Base-by-base conservation (phyloP, 2,329 filamentous ascomycete genomes). In the Pseudogymnoascus sp. region DNA sequence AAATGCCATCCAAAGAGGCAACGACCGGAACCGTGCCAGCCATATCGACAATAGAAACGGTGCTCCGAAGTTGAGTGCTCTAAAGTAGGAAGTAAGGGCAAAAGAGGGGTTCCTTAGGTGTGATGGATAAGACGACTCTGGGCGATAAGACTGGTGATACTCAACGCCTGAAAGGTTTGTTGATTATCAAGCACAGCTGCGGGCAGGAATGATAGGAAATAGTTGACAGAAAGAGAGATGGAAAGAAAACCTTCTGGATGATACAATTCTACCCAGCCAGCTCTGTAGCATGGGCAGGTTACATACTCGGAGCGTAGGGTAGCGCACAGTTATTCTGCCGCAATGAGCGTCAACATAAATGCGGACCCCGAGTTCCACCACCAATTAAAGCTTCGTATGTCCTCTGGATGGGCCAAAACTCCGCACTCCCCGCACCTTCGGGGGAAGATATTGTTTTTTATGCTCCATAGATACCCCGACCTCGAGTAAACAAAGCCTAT, bases 1-100 rank as follows among this genome's bases (percentile, higher is more conserved):
- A 98, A 72, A 97, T 91, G 74, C 93, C 89, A 69, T 85, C 80
- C 70, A 97, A 81, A 28, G 89, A 87, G 68, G 82, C 83, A 63
- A 90, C 89, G 67, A 89, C 84, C 65, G 93, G 93, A 61, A 96
- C 91, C 12, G 78, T 72, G 60, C 78, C 78, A 35, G 82, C 78
- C 84, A 87, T 84, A 41, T 41, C 24, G 59, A 60, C 10, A 38
- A n/a, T 14, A 38, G n/a, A 35, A 38, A 4, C 33, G 31, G 56
- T 24, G 37, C 14, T 60, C 14, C 7, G 4, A 31, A 56, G 53
- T 59, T 16, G 59, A 59, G 28, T 19, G 28, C 19, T 35, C 28
- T 10, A 22, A 28, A 4, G 8, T 12, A 11, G 46, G 43, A 24
- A 8, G n/a, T 10, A 19, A 28, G 14, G 7, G 22, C 14, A 56